A percentile compares a stretch with the other conserved stretches of the same genome.
phyloP scores from a whole-genome alignment of 106 monocot genomes.

The Agapanthus africanus region DNA sequence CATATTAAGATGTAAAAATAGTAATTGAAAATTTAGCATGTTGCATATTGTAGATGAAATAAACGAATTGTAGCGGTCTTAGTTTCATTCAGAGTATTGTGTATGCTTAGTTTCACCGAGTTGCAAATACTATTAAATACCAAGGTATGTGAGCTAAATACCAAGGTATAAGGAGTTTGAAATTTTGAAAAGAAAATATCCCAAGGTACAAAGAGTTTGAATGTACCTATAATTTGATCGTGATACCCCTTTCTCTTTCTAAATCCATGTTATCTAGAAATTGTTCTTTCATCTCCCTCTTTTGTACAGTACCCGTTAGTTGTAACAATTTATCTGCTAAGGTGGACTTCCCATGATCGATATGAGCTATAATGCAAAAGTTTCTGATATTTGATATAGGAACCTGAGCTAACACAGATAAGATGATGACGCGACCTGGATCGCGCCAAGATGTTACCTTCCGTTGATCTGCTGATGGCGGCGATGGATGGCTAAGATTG shows the following conservation, averaged over 20 bases:
- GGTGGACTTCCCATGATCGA: conserved; percentile 98
- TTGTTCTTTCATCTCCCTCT: conserved; percentile 97
- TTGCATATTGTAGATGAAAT: background rate
- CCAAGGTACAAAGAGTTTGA: background rate
- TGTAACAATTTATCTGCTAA: conserved; percentile 88
- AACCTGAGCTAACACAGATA: conserved; percentile 39
- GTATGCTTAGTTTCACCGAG: background rate
- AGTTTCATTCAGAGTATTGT: background rate
- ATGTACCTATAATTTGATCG: conserved; percentile 90
- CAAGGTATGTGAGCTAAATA: too few species aligned
- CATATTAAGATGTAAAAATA: background rate
- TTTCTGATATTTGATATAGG: conserved; percentile 92
- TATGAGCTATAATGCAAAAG: conserved; percentile 93
- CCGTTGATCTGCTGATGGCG: too few species aligned
- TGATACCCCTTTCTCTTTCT: conserved; percentile 95
- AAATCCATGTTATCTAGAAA: conserved; percentile 97
- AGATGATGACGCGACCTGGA: too few species aligned
- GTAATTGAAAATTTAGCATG: background rate
- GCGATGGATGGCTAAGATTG: too few species aligned
- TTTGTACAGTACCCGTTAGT: conserved; percentile 81
- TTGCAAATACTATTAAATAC: too few species aligned
- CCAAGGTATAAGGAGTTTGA: background rate
- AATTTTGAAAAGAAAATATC: background rate
- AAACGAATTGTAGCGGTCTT: background rate
- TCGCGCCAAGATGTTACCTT: too few species aligned